These are phyloP conservation scores for Astrothelium macrocarpum DNA, from an alignment of 495 filamentous ascomycete genomes.

Conservation along the genomic window DNA sequence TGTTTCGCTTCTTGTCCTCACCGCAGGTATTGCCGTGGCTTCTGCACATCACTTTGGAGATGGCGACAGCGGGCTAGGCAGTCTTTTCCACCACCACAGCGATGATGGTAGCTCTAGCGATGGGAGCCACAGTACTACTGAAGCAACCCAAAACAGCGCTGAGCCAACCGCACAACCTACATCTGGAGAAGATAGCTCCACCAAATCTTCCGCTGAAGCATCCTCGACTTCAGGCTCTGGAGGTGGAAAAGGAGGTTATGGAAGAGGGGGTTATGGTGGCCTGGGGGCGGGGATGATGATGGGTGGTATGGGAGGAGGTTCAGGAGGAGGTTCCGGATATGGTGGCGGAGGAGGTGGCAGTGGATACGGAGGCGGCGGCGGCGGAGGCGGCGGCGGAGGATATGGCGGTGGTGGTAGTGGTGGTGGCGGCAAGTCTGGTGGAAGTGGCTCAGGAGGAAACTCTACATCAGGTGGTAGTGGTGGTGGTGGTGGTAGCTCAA, in stretches of 20 bases:
- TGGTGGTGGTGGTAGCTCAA: background rate
- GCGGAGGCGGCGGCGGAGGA: background rate
- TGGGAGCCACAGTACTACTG: background rate
- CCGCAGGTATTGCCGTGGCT: background rate
- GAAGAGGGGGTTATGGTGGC: background rate
- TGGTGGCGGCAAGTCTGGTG: no score
- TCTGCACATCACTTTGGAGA: background rate
- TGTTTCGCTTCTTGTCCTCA: background rate
- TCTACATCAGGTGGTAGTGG: background rate
- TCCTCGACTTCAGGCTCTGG: background rate
- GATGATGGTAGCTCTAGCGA: background rate
- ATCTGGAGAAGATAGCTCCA: background rate
- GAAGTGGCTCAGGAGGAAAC: no score
- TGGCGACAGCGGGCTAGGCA: background rate
- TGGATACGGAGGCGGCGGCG: background rate
- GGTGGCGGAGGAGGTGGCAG: no score
- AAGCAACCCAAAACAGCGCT: background rate
- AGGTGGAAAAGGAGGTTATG: background rate
- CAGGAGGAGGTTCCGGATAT: background rate
- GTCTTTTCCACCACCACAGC: background rate
- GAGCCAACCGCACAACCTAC: background rate
- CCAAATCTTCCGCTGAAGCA: background rate
- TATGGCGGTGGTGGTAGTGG: background rate
- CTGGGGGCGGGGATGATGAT: background rate
- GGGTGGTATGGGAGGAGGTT: background rate